Conservation (phyloP, 257 asterid genomes). For the Gentiana macrophylla region DNA sequence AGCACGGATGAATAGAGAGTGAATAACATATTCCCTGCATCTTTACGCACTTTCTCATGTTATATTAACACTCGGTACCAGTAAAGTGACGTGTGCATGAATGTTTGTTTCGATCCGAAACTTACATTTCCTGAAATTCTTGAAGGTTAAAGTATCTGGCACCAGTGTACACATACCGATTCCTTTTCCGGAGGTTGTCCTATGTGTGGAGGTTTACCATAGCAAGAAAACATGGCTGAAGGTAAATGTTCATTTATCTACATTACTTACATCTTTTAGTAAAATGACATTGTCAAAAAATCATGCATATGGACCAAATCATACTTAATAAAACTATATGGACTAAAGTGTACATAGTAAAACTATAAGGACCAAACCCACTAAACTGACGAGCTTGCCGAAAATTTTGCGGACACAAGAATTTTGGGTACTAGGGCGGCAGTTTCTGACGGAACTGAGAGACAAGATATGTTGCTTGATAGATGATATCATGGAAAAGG, state of each 20-base stretch:
- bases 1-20: no score
- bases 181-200: constrained; percentile 60
- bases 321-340: no score
- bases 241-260: constrained; percentile 18
- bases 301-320: no score
- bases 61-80: no score
- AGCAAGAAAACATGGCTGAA: constrained; percentile 39
- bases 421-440: constrained; percentile 74
- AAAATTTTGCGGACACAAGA: constrained; percentile 57
- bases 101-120: background rate
- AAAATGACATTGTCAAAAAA: no score
- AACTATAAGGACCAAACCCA: no score
- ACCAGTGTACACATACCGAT: constrained; percentile 33
- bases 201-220: constrained; percentile 77
- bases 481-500: constrained; percentile 71
- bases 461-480: constrained; percentile 75
- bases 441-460: constrained; percentile 66
- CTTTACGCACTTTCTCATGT: no score
- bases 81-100: no score
- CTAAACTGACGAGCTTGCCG: constrained; percentile 17
- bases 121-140: constrained; percentile 4
- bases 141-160: constrained; percentile 48
- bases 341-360: no score
- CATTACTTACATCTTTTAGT: no score
- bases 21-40: no score